Base-by-base conservation (phyloP, 1,284 basidiomycete species). In the Melampsora larici-populina region DNA sequence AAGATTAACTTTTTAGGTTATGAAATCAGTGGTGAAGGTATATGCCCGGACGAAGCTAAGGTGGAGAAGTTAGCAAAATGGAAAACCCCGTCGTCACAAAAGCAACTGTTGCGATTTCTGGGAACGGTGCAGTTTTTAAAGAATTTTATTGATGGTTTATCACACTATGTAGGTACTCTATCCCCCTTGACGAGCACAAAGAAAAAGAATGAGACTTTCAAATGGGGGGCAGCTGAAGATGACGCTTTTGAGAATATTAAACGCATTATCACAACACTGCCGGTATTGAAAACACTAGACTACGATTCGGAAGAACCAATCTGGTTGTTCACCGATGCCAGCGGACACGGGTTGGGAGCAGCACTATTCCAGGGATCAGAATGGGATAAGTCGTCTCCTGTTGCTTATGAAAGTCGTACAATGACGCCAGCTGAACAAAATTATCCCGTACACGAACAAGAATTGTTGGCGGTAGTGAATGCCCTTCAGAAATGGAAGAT, bases 271-370 rank as follows among this genome's bases (percentile, higher is more conserved):
- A n/a, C n/a, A n/a, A n/a, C n/a, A n/a, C n/a, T n/a, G n/a, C n/a
- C n/a, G n/a, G n/a, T n/a, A n/a, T n/a, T n/a, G n/a, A n/a, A 51
- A 87, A 40, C 81, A 85, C 69, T 84, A 62, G 75, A 84, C 0
- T 79, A 84, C 31, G 77, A 80, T 0, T 81, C 80, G 6, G 64
- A 80, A 0, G 84, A 78, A 21, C 64, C 36, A 5, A 62, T 78
- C 21, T 76, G 65, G 71, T 36, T 80, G 17, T 78, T 74, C 70
- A 78, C 72, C 3, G 75, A 76, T 40, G 68, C 79, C 0, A 77
- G 62, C 3, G 69, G 78, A 31, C 55, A 60, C 0, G 79, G 68
- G 6, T 15, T 76, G 1, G 79, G 79, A 0, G 76, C 71, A 2
- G 79, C 78, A 0, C 24, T 79, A 7, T 62, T 79, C 24, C 79